Evolutionary conservation across 2,329 filamentous ascomycete species (phyloP).

Genomic region (Penicillium sp.): DNA sequence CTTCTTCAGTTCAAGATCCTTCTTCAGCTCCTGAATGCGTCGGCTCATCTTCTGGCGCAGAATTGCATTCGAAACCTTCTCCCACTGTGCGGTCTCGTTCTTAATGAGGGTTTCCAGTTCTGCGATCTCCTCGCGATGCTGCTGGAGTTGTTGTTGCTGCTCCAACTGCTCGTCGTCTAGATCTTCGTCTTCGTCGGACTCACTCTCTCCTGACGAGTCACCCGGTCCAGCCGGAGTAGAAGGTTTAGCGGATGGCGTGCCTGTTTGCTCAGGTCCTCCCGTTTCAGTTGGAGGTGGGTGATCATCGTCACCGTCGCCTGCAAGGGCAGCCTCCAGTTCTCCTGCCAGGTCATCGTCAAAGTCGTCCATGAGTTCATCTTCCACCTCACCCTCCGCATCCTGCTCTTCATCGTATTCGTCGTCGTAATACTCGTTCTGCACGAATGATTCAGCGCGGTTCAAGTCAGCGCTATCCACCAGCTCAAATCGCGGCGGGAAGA

Average conservation of each 20-base stretch:
- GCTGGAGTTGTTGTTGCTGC: slow-evolving; percentile 46
- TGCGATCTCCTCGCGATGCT: slow-evolving; percentile 50
- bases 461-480: slow-evolving; percentile 61
- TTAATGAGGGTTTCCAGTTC: slow-evolving; percentile 47
- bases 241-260: slow-evolving; percentile 38
- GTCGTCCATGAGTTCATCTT: slow-evolving; percentile 48
- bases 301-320: slow-evolving; percentile 40
- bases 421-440: slow-evolving; percentile 53
- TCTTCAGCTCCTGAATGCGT: slow-evolving; percentile 49
- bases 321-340: slow-evolving; percentile 49
- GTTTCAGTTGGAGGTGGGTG: slow-evolving; percentile 28
- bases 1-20: slow-evolving; percentile 50
- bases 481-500: slow-evolving; percentile 64
- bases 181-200: slow-evolving; percentile 42
- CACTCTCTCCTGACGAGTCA: slow-evolving; percentile 48
- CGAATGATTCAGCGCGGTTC: slow-evolving; percentile 47
- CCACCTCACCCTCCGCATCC: slow-evolving; percentile 54
- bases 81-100: slow-evolving; percentile 44
- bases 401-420: slow-evolving; percentile 54
- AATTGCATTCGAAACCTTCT: slow-evolving; percentile 45
- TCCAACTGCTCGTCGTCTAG: slow-evolving; percentile 50
- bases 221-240: slow-evolving; percentile 33
- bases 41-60: slow-evolving; percentile 49
- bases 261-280: slow-evolving; percentile 28
- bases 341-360: slow-evolving; percentile 48